These are phyloP conservation scores for Vigna mungo DNA, from an alignment of 306 rosid genomes.

Conservation along the genomic window DNA sequence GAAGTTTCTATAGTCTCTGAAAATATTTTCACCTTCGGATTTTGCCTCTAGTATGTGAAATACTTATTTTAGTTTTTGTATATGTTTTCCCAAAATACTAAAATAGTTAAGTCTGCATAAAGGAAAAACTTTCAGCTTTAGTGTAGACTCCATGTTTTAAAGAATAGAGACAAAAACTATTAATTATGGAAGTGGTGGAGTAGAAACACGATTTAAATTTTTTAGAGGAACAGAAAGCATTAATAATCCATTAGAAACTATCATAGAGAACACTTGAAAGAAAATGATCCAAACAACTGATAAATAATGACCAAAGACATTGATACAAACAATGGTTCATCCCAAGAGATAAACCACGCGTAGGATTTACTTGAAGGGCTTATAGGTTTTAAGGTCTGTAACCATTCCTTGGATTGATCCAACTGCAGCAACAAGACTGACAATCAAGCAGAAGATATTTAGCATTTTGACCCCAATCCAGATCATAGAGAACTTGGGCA, in stretches of 20 bases:
- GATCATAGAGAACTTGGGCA: slow-evolving; percentile 47
- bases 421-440: slow-evolving; percentile 53
- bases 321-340: not conserved
- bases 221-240: not conserved
- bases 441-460: slow-evolving; percentile 53
- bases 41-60: no score
- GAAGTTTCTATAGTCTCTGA: no score
- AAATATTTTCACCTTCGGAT: no score
- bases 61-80: not conserved
- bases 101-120: not conserved
- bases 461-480: slow-evolving; percentile 56
- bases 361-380: slow-evolving; percentile 51
- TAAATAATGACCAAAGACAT: not conserved
- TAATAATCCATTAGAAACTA: not conserved
- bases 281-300: not conserved
- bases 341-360: not conserved
- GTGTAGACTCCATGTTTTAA: no score
- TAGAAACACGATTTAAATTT: no score
- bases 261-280: not conserved
- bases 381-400: slow-evolving; percentile 39
- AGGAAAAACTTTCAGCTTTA: not conserved
- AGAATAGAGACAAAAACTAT: no score
- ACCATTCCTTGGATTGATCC: slow-evolving; percentile 64
- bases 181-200: no score
- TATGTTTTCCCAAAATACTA: not conserved